These are phyloP conservation scores for Trichoderma orchidacearum DNA, from an alignment of 495 filamentous ascomycete genomes.

Conservation along the genomic window DNA sequence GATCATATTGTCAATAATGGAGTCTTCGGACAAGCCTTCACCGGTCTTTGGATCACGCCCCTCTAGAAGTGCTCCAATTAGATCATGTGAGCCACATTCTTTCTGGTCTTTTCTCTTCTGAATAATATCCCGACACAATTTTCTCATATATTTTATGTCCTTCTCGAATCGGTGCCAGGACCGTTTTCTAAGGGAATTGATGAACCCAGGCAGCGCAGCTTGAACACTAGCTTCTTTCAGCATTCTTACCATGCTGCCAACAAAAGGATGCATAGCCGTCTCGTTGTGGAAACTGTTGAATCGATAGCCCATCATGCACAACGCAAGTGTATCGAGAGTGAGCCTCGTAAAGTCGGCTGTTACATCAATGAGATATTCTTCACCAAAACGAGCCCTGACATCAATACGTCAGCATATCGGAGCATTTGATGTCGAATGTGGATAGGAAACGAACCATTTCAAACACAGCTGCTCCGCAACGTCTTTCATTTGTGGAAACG, in stretches of 20 bases:
- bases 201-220: constrained; percentile 23
- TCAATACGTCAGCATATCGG: not conserved
- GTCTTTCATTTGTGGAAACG: constrained; percentile 56
- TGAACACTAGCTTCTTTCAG: constrained; percentile 35
- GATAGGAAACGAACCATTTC: constrained; percentile 43
- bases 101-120: constrained; percentile 35
- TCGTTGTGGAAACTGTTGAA: constrained; percentile 58
- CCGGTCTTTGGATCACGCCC: constrained; percentile 48
- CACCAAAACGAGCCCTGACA: constrained; percentile 34
- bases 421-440: too few relatives aligned
- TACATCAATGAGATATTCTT: constrained; percentile 32
- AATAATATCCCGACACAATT: constrained; percentile 38
- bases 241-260: constrained; percentile 38
- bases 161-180: constrained; percentile 32
- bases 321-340: constrained; percentile 50
- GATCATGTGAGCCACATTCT: constrained; percentile 41
- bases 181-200: constrained; percentile 27
- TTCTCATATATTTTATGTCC: constrained; percentile 36
- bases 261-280: constrained; percentile 39
- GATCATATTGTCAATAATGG: constrained; percentile 48
- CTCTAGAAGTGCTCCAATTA: constrained; percentile 49
- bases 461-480: constrained; percentile 48
- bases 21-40: constrained; percentile 35
- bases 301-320: constrained; percentile 52
- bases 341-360: constrained; percentile 53